Percentiles rank a stretch among this genome's conserved stretches.
phyloP scores from a whole-genome alignment of 257 asterid species.

The Solanum pennellii region DNA sequence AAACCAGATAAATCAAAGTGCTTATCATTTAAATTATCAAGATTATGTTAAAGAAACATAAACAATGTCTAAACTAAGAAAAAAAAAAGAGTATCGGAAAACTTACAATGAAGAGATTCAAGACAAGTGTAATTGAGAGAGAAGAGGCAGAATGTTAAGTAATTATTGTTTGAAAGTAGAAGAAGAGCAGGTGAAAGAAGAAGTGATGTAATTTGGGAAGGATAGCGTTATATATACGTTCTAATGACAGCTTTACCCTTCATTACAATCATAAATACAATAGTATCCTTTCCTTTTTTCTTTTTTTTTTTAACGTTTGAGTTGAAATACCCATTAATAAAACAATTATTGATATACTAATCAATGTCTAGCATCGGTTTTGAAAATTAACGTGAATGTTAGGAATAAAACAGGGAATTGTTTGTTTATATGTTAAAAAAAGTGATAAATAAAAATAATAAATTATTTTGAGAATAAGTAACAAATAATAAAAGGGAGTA shows the following conservation, averaged over 20 bases:
- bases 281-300: neutral
- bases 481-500: too few relatives aligned
- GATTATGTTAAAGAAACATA: neutral
- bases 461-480: too few relatives aligned
- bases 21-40: neutral
- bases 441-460: neutral
- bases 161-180: neutral
- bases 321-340: neutral
- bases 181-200: neutral
- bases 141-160: neutral
- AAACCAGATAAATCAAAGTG: neutral
- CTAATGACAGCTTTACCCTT: constrained; percentile 5
- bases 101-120: neutral
- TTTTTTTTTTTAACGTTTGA: accelerated
- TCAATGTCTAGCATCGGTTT: neutral
- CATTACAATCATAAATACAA: neutral
- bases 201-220: neutral
- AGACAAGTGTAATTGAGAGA: neutral
- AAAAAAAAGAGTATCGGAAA: neutral
- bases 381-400: too few relatives aligned
- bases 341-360: too few relatives aligned
- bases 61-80: neutral
- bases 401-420: neutral
- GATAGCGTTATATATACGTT: neutral
- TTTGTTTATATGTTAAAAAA: too few relatives aligned